Evolutionary conservation across 2,329 filamentous ascomycete species (phyloP).

Genomic region (Dactylella cylindrospora): DNA sequence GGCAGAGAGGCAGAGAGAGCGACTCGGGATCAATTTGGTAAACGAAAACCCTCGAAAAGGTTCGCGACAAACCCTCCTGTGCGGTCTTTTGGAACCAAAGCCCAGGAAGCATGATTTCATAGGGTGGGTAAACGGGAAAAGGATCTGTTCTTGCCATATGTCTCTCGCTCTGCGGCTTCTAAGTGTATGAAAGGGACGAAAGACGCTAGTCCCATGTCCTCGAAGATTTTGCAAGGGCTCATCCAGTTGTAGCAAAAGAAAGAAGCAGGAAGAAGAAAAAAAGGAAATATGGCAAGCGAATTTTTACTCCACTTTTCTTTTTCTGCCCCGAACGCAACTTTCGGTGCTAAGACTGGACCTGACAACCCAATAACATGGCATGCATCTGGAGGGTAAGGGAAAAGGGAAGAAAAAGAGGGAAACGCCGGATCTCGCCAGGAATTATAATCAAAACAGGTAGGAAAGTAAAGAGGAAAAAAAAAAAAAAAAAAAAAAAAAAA

Average conservation of each 20-base stretch:
- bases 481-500: not conserved
- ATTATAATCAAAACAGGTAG: slow-evolving; percentile 5
- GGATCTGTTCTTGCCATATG: slow-evolving; percentile 31
- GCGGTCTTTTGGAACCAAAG: no score
- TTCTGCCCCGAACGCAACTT: slow-evolving; percentile 23
- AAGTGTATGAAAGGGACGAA: slow-evolving; percentile 36
- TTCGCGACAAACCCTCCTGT: not conserved
- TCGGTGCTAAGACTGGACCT: slow-evolving; percentile 44
- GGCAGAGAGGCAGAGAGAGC: not conserved
- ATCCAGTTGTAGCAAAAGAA: not conserved
- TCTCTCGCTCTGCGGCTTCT: no score
- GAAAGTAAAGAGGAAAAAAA: not conserved
- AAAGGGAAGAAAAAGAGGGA: slow-evolving; percentile 19
- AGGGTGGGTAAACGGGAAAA: slow-evolving; percentile 3
- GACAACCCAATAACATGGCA: slow-evolving; percentile 37
- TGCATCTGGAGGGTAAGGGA: slow-evolving; percentile 12
- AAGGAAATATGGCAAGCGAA: slow-evolving; percentile 42
- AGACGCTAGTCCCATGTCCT: no score
- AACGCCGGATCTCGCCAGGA: slow-evolving; percentile 16
- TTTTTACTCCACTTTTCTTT: slow-evolving; percentile 40
- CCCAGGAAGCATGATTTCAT: slow-evolving; percentile 22
- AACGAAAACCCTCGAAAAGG: not conserved
- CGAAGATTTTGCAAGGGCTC: no score
- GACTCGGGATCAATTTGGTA: no score
- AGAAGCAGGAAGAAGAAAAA: slow-evolving; percentile 5